Conservation (phyloP, 352 stramenopile genomes). For the Lagenidium giganteum region DNA sequence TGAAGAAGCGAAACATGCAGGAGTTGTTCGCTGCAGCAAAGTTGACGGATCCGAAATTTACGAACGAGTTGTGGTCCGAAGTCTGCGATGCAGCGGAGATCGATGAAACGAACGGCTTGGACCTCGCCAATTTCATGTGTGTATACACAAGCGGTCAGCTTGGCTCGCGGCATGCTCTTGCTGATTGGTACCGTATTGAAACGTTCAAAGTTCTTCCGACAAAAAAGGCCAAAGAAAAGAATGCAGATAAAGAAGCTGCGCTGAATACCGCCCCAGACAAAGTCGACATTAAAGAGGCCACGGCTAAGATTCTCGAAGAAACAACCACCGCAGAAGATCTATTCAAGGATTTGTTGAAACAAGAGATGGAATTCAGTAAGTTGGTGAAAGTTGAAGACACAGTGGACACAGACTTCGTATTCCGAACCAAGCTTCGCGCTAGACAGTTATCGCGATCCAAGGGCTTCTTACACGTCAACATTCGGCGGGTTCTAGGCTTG, state of each 20-base stretch:
- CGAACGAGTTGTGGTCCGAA: slow-evolving; percentile 28
- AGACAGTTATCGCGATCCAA: slow-evolving; percentile 24
- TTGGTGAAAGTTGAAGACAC: slow-evolving; percentile 26
- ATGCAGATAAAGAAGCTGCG: slow-evolving; percentile 36
- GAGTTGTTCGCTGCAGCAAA: slow-evolving; percentile 31
- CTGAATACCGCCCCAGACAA: slow-evolving; percentile 41
- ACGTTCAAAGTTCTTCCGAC: slow-evolving; percentile 50
- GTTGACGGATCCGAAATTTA: slow-evolving; percentile 34
- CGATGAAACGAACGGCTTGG: slow-evolving; percentile 28
- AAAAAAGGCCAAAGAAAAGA: slow-evolving; percentile 21
- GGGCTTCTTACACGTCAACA: slow-evolving; percentile 34
- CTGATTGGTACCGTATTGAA: slow-evolving; percentile 52
- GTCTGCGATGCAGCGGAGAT: slow-evolving; percentile 32
- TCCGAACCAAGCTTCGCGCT: slow-evolving; percentile 20
- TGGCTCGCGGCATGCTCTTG: slow-evolving; percentile 31
- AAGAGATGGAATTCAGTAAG: slow-evolving; percentile 47
- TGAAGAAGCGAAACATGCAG: slow-evolving; percentile 35
- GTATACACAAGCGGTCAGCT: slow-evolving; percentile 31
- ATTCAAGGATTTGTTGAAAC: slow-evolving; percentile 33
- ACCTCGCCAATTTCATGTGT: slow-evolving; percentile 29
- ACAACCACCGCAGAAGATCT: slow-evolving; percentile 41
- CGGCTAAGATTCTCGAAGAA: slow-evolving; percentile 31
- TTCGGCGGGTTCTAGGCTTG: slow-evolving; percentile 32
- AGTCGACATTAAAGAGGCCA: slow-evolving; percentile 38
- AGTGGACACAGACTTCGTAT: slow-evolving; percentile 17